Evolutionary conservation across 2,329 filamentous ascomycete species (phyloP), one percentile per base, ranked within the genome.

Genomic region (Penicillium thymicola): DNA sequence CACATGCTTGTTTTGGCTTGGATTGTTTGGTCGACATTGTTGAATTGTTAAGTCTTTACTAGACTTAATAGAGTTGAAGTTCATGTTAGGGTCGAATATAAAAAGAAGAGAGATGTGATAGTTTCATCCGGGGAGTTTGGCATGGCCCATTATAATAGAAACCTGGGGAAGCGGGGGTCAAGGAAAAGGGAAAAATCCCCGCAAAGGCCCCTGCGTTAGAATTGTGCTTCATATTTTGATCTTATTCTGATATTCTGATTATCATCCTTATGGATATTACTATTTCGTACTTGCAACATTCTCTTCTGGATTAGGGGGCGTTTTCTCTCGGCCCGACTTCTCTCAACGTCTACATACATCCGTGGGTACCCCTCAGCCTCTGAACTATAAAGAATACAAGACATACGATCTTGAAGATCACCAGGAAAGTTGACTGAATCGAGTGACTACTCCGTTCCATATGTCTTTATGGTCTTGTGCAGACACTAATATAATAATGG

Each of bases 1-100:
- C 73, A 56, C 73, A 76, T 44, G 73, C 72, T 60, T 75, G 73
- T 55, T 74, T 75, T 25, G 65, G 48, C 43, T 50, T 54, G 67
- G 66, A 40, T 65, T 61, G 51, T 63, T 55, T 62, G 56, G 55
- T 37, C 51, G 45, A 54, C 52, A 51, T 44, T 57, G 60, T 55
- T 67, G 59, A 67, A 72, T 47, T 58, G 45, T 3, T 36, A 36
- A 10, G 25, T 47, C 43, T 34, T 25, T 30, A 2, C 11, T 36
- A 34, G 28, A 51, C 38, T 27, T 21, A 18, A 18, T n/a, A 14
- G 38, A 27, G 11, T 23, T 25, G 51, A 42, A 11, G 38, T 28
- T 42, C 51, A 48, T 34, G 46, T n/a, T 27, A 21, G 21, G 48
- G 25, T 34, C 30, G 37, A 38, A 45, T 41, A 37, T 18, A 38